Evolutionary conservation across 768 basidiomycete species (phyloP), one percentile per base, ranked within the genome.

Genomic region (Cubamyces lactineus): DNA sequence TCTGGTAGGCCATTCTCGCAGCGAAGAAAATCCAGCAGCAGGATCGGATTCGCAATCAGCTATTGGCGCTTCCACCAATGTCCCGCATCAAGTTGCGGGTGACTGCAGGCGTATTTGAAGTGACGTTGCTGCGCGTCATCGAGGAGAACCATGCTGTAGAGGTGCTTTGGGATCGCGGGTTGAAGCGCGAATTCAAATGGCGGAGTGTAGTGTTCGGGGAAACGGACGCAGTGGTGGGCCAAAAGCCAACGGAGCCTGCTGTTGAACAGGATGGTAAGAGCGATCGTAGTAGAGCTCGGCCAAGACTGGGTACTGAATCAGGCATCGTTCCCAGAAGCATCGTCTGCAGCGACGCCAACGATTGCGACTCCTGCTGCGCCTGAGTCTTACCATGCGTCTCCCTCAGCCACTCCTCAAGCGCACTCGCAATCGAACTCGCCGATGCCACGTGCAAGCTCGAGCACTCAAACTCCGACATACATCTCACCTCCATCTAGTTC

Each of bases 41-140:
- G 61, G 87, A 90, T 60, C 88, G 84, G 70, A 85, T 95, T 41
- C 84, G 82, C 47, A 78, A 79, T 12, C 90, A 92, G 57, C 78
- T 97, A 17, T 71, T 91, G 30, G 82, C 86, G 2, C 78, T 97
- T 40, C 84, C 87, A 4, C 76, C 80, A 0, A 88, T 91, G 78
- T 78, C 87, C 17, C 84, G 87, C 13, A 88, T 98, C 78, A 91
- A 93, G 76, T 85, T 98, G 64, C 88, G 91, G 46, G 87, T 91
- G 49, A 88, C 84, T 67, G 83, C 89, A 11, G 94, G 94, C 5
- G 87, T 91, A 34, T 96, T 92, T 71, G 93, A 96, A 71, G 93
- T 95, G 5, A 88, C 86, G 5, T 79, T 96, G 39, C 70, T 91
- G 15, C 82, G 85, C 61, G 87, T 92, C 17, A 76, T 89, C 39